Base-by-base conservation (phyloP, 2,329 filamentous ascomycete genomes). In the Botrytis pseudocinerea region DNA sequence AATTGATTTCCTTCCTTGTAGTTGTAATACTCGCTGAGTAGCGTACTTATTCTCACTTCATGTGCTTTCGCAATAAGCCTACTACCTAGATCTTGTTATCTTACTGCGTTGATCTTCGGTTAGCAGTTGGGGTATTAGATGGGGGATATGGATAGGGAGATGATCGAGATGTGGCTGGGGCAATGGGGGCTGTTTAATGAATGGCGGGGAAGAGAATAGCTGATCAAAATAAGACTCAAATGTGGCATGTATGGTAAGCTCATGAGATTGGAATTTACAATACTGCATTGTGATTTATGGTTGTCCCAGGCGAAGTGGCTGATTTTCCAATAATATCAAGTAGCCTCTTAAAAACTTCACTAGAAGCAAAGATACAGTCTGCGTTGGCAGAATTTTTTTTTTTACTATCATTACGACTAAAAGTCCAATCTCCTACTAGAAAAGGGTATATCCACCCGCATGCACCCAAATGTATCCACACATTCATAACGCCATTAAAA, bases 401-500 rank as follows among this genome's bases (percentile, higher is more conserved):
- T 68, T 25, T 57, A 32, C 38, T 44, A n/a, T 42, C 51, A 40
- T 32, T 38, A 42, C 32, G 22, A 69, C n/a, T 40, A 32, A 57
- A 14, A 6, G 57, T 68, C 48, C 7, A 57, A 35, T 68, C 20
- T 68, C 65, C 42, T 42, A 57, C 65, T 44, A 57, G 48, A 69
- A 69, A 22, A 38, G 65, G 65, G 48, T 69, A 69, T 69, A 42
- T 44, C 38, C 65, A 59, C 48, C 38, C 65, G 57, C 4, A 32
- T 57, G 48, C 65, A 69, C 48, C 51, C 65, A 69, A 22, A 42
- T 42, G 65, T 38, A 57, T 25, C 38, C 38, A 42, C 32, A 38
- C 48, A 69, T 5, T 25, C 35, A 69, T 57, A 69, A 69, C 65
- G 48, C 65, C 48, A 59, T 42, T 32, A n/a, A 44, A 32, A 59